These are phyloP conservation scores for Debaryomyces castellii DNA, from an alignment of 805 yeast species.

Conservation along the genomic window DNA sequence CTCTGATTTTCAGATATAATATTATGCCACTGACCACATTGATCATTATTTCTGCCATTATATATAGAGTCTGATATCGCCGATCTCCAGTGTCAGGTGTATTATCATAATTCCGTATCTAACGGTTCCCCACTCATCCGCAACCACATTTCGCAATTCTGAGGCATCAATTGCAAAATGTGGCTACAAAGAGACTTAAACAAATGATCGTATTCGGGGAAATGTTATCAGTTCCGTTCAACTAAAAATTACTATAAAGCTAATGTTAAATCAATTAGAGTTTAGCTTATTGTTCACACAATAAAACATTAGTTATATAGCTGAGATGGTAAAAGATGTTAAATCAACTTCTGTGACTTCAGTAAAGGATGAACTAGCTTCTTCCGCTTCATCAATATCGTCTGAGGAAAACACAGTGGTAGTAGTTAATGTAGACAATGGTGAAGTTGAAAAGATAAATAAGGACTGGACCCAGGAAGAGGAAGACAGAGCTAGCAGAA, in stretches of 20 bases:
- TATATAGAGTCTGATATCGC: background rate
- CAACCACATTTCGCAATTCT: background rate
- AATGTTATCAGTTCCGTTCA: background rate
- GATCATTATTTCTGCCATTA: background rate
- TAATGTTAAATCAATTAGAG: background rate
- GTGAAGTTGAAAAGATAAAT: conserved; percentile 2
- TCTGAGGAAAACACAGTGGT: background rate
- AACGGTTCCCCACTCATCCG: background rate
- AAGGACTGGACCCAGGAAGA: conserved; percentile 18
- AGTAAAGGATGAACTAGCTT: background rate
- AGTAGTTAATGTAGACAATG: background rate
- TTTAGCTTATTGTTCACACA: too few relatives aligned
- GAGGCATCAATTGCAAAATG: background rate
- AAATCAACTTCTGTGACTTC: background rate
- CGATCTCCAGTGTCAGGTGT: background rate
- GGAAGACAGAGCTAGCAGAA: conserved; percentile 9
- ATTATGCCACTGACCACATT: background rate
- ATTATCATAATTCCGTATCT: background rate
- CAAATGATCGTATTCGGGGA: background rate
- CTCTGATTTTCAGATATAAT: background rate
- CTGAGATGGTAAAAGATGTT: background rate
- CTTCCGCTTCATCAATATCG: background rate
- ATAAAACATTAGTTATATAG: background rate
- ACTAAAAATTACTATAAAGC: too few relatives aligned
- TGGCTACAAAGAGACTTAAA: background rate